A percentile compares a stretch with the other conserved stretches of the same genome.
Evolutionary conservation across 2,329 filamentous ascomycete species (phyloP).

Genomic region (Pseudogymnoascus sp.): DNA sequence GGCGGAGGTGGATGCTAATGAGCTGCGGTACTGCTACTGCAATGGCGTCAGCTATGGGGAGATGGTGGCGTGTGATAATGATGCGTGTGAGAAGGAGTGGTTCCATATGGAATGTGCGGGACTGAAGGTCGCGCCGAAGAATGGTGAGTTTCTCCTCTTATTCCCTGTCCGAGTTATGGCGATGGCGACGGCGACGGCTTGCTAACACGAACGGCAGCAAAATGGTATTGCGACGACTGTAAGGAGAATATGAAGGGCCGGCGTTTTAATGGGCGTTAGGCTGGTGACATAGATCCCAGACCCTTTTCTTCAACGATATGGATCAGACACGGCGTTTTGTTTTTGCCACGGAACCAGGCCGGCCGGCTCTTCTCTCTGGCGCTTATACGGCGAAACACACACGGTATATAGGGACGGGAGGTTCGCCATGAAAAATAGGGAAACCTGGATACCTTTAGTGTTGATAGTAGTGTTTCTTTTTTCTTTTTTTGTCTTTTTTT

Average conservation of each 20-base stretch:
- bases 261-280: constrained; percentile 22
- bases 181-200: neutral
- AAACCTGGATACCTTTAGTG: constrained; percentile 3
- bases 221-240: constrained; percentile 29
- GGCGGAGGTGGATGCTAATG: constrained; percentile 57
- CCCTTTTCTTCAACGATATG: neutral
- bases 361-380: constrained; percentile 8
- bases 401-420: neutral
- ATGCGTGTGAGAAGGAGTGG: constrained; percentile 67
- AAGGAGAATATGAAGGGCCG: constrained; percentile 25
- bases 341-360: constrained; percentile 1
- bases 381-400: constrained; percentile 3
- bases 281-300: neutral
- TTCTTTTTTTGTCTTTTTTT: neutral
- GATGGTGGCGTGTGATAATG: constrained; percentile 74
- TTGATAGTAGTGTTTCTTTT: neutral
- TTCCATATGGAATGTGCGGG: constrained; percentile 79
- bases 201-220: constrained; percentile 18
- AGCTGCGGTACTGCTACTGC: constrained; percentile 72
- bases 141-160: constrained; percentile 24
- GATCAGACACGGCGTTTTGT: neutral
- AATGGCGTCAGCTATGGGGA: constrained; percentile 73
- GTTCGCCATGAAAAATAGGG: constrained; percentile 2
- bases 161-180: no score
- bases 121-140: constrained; percentile 64